Evolutionary conservation across 805 yeast species (phyloP), one percentile per base, ranked within the genome.

Genomic region (Ascoidea asiatica): DNA sequence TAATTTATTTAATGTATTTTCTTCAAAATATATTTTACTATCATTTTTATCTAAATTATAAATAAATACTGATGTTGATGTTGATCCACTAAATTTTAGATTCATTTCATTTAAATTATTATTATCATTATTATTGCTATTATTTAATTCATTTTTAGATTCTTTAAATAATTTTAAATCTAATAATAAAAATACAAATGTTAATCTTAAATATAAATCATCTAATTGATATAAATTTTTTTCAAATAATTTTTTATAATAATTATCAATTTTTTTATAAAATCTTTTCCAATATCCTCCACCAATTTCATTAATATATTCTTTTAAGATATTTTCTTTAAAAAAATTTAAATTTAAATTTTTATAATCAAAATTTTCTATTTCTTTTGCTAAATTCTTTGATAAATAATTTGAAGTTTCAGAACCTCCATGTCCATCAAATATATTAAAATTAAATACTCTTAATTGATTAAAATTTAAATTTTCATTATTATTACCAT

Each of bases 401-500:
- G 69, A 63, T 11, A 89, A 64, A 54, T 72, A 82, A 20, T 66
- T 69, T 40, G 88, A 70, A 53, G 95, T 85, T 44, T 79, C 79
- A 20, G 68, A 70, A 19, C 95, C 95, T 5, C 97, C 98, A 62
- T 92, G 98, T 7, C 98, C 98, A 62, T 92, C 98, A 60, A 84
- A 88, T 1, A 92, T 72, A 40, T 77, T 75, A 54, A 85, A 79
- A 51, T 75, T 77, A 63, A 90, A 83, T 18, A 79, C 77, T 43
- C 64, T 57, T 33, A 38, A 44, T 40, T 15, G 37, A 33, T 15
- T 29, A n/a, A n/a, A n/a, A n/a, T n/a, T n/a, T n/a, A n/a, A n/a
- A n/a, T n/a, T n/a, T n/a, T n/a, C 19, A 13, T 39, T 21, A 11
- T 37, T 19, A 8, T 19, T 17, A 17, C 35, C 17, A 7, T 19